These are phyloP conservation scores for Papiliotrema terrestris DNA, from an alignment of 1,284 basidiomycete genomes.

Conservation along the genomic window DNA sequence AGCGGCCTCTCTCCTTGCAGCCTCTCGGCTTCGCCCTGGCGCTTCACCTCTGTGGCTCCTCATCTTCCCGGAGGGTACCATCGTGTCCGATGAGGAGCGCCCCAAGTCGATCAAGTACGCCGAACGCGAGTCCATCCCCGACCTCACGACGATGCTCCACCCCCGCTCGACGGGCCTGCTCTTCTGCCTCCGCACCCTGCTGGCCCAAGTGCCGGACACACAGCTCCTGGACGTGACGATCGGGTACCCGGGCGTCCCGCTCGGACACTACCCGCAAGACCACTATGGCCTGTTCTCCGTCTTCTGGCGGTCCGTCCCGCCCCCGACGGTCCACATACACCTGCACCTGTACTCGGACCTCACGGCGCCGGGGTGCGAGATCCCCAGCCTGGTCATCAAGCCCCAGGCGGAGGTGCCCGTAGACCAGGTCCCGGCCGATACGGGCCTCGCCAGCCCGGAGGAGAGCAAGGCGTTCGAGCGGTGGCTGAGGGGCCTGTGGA, in stretches of 20 bases:
- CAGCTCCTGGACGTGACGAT: slow-evolving; percentile 84
- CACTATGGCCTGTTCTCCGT: slow-evolving; percentile 73
- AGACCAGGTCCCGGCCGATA: neutral
- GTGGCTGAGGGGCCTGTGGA: slow-evolving; percentile 81
- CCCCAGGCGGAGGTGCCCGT: no score
- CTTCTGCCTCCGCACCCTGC: slow-evolving; percentile 75
- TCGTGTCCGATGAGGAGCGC: slow-evolving; percentile 75
- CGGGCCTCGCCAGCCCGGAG: slow-evolving; percentile 54
- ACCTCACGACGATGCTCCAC: slow-evolving; percentile 73
- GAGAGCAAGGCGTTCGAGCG: slow-evolving; percentile 72
- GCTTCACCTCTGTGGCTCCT: slow-evolving; percentile 70
- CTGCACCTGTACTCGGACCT: slow-evolving; percentile 67
- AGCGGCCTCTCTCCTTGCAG: slow-evolving; percentile 1
- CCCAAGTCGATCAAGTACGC: slow-evolving; percentile 74
- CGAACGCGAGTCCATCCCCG: slow-evolving; percentile 50
- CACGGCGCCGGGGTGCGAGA: slow-evolving; percentile 9
- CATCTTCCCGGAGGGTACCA: slow-evolving; percentile 89
- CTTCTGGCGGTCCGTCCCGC: slow-evolving; percentile 75
- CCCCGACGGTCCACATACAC: slow-evolving; percentile 83
- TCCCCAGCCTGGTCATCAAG: slow-evolving; percentile 25
- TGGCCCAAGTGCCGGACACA: slow-evolving; percentile 70
- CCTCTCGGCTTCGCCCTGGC: slow-evolving; percentile 31
- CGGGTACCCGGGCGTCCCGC: slow-evolving; percentile 73
- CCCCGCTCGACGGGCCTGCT: slow-evolving; percentile 88
- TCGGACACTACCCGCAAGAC: slow-evolving; percentile 48